Evolutionary conservation across 2,329 filamentous ascomycete genomes (phyloP).

Genomic region (Epichloe sylvatica): DNA sequence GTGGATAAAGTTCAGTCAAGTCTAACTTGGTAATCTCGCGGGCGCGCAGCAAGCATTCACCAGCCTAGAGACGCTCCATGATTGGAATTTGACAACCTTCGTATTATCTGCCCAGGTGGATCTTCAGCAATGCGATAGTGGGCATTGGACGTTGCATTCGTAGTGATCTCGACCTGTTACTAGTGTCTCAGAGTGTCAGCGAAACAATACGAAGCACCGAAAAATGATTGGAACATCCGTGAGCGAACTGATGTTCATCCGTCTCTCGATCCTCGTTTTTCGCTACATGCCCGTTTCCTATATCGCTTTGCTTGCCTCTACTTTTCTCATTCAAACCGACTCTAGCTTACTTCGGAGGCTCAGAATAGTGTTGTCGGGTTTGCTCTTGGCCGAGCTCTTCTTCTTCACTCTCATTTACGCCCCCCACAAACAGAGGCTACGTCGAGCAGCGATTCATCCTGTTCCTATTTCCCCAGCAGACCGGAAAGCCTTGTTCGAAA

Average conservation of each 20-base stretch:
- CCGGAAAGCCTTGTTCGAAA: constrained; percentile 41
- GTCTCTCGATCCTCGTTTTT: constrained; percentile 27
- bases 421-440: constrained; percentile 28
- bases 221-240: constrained; percentile 25
- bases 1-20: too few species aligned
- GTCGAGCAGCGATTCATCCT: constrained; percentile 26
- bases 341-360: not conserved
- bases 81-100: too few species aligned
- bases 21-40: too few species aligned
- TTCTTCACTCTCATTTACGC: constrained; percentile 30
- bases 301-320: constrained; percentile 15
- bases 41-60: too few species aligned
- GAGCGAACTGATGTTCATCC: constrained; percentile 30
- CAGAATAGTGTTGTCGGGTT: constrained; percentile 13
- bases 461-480: constrained; percentile 28
- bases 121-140: too few species aligned
- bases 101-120: too few species aligned
- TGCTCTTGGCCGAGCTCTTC: constrained; percentile 25
- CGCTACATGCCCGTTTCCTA: constrained; percentile 31
- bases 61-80: too few species aligned
- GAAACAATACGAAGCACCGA: not conserved
- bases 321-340: constrained; percentile 7
- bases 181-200: not conserved
- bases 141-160: not conserved
- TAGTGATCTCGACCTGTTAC: not conserved